These are phyloP conservation scores for Helichrysum umbraculigerum DNA, from an alignment of 129 eudicot genomes.

Conservation along the genomic window DNA sequence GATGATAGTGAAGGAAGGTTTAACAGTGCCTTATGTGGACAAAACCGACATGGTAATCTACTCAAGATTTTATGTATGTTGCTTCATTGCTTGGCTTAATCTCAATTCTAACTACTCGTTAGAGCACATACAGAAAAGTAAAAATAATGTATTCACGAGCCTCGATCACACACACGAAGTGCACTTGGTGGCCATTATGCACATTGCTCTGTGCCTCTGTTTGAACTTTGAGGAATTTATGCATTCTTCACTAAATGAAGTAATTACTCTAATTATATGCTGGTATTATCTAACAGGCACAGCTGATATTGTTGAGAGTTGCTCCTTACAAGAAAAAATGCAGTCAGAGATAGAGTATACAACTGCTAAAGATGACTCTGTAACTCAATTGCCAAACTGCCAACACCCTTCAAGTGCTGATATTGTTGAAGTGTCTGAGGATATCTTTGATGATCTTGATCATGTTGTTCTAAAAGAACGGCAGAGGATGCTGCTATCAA, in stretches of 20 bases:
- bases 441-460: slow-evolving; percentile 58
- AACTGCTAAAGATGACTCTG: slow-evolving; percentile 24
- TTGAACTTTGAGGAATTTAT: slow-evolving; percentile 23
- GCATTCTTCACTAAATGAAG: not conserved
- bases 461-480: slow-evolving; percentile 60
- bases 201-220: not conserved
- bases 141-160: not conserved
- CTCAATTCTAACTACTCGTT: not conserved
- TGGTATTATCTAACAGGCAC: slow-evolving; percentile 18
- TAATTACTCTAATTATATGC: slow-evolving; percentile 11
- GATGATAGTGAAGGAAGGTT: slow-evolving; percentile 30
- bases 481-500: slow-evolving; percentile 59
- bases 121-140: not conserved
- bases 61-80: not conserved
- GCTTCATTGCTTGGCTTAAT: slow-evolving; percentile 2
- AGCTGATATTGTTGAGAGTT: not conserved
- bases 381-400: slow-evolving; percentile 18
- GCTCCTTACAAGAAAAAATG: slow-evolving; percentile 17
- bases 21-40: slow-evolving; percentile 24
- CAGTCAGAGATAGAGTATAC: slow-evolving; percentile 25
- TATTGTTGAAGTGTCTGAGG: slow-evolving; percentile 33
- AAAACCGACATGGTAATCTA: slow-evolving; percentile 36
- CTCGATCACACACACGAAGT: not conserved
- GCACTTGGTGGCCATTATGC: not conserved
- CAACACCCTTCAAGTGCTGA: slow-evolving; percentile 12